These are phyloP conservation scores for Oryza australiensis DNA, from an alignment of 176 grass and related monocot genomes.

Conservation along the genomic window DNA sequence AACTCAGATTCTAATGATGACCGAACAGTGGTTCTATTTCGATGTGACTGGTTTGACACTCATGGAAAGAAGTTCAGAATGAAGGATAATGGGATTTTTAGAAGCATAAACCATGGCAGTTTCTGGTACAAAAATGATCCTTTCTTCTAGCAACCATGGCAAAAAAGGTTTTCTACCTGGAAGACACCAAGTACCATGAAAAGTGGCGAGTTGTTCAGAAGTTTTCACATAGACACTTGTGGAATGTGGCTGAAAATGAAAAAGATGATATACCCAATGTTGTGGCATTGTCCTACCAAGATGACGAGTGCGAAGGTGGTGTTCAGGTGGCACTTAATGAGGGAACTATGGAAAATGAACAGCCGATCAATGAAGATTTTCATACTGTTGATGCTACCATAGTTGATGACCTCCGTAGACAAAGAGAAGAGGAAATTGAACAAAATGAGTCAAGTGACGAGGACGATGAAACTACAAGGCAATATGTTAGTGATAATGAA, in stretches of 20 bases:
- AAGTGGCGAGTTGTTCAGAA: not conserved
- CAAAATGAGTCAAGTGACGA: not conserved
- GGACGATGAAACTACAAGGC: not conserved
- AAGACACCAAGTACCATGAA: not conserved
- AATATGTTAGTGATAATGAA: not conserved
- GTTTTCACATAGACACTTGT: not conserved
- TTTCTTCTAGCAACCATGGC: not conserved
- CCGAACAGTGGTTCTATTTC: too few species aligned
- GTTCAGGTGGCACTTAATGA: not conserved
- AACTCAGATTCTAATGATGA: too few species aligned
- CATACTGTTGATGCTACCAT: not conserved
- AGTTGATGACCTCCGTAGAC: not conserved
- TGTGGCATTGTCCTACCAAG: not conserved
- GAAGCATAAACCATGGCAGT: not conserved
- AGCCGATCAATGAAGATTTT: not conserved
- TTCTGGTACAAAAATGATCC: not conserved
- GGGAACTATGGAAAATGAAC: not conserved
- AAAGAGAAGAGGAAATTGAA: too few species aligned
- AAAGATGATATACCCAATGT: not conserved
- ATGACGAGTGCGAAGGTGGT: not conserved
- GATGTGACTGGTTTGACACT: not conserved
- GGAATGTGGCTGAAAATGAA: not conserved
- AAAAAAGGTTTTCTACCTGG: not conserved
- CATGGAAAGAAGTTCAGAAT: not conserved
- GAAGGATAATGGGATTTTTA: not conserved